Evolutionary conservation across 2,329 filamentous ascomycete genomes (phyloP).

Genomic region (Cytospora leucostoma): DNA sequence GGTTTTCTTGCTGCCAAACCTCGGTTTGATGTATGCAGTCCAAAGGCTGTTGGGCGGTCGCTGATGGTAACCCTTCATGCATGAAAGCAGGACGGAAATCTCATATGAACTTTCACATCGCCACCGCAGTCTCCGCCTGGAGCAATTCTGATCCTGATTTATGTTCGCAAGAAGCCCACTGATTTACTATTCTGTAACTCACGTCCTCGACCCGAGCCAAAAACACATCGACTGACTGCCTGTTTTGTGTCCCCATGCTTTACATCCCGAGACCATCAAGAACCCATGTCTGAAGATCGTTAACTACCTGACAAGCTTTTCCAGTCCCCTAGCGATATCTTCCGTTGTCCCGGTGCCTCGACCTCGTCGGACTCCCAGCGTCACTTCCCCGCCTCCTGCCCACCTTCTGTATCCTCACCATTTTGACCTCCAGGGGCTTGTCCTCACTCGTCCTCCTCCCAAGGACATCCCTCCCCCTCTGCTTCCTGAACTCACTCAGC

Average conservation of each 20-base stretch:
- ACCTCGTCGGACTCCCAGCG: not conserved
- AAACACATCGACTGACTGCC: not conserved
- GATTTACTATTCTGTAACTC: not conserved
- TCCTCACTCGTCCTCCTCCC: not conserved
- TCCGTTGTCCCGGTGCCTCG: slow-evolving; percentile 1
- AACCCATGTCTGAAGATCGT: not conserved
- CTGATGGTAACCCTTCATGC: not conserved
- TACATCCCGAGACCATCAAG: not conserved
- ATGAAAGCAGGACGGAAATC: not conserved
- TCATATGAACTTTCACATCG: not conserved
- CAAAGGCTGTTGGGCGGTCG: not conserved
- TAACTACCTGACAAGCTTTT: not conserved
- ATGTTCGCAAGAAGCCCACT: not conserved
- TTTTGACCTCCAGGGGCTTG: not conserved
- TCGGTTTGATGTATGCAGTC: not conserved
- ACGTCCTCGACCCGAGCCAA: not conserved
- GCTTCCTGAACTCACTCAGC: slow-evolving; percentile 35
- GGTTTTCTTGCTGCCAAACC: not conserved
- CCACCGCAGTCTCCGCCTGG: not conserved
- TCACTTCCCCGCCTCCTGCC: not conserved
- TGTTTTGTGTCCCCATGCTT: slow-evolving; percentile 3
- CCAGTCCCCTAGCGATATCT: not conserved
- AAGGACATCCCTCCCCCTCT: not conserved
- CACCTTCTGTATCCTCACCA: slow-evolving; percentile 7
- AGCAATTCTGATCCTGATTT: not conserved